Conservation (phyloP, 352 stramenopile species). For the Phytophthora quininea region DNA sequence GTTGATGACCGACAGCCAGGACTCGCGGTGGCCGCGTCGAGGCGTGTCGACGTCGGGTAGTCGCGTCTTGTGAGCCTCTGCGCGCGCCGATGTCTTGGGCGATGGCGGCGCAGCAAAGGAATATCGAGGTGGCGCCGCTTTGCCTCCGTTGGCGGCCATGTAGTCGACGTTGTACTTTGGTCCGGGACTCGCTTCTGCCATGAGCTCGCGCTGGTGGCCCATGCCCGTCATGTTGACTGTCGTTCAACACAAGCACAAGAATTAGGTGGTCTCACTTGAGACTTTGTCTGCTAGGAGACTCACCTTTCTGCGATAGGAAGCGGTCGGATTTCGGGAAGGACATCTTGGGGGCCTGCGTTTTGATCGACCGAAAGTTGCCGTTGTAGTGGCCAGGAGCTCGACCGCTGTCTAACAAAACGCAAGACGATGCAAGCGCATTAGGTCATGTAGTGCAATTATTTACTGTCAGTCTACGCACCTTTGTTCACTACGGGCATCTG, state of each 20-base stretch:
- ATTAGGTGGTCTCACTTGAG: not conserved
- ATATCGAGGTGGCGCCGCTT: conserved; percentile 52
- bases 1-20: conserved; percentile 84
- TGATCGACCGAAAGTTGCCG: conserved; percentile 67
- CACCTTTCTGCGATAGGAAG: conserved; percentile 86
- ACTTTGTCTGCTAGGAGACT: not conserved
- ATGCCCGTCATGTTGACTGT: conserved; percentile 72
- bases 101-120: conserved; percentile 65
- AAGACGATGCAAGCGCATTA: conserved; percentile 9
- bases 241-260: not conserved
- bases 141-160: conserved; percentile 60
- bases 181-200: conserved; percentile 75
- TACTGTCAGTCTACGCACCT: conserved; percentile 29
- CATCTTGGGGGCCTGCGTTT: conserved; percentile 63
- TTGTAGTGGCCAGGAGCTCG: conserved; percentile 75
- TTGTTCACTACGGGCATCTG: conserved; percentile 66
- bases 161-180: conserved; percentile 85
- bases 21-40: conserved; percentile 68
- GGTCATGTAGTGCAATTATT: not conserved
- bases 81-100: conserved; percentile 26
- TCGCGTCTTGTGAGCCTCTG: conserved; percentile 55
- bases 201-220: conserved; percentile 76
- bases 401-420: conserved; percentile 47
- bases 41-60: conserved; percentile 61
- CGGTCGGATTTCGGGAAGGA: conserved; percentile 82